A percentile compares a stretch with the other conserved stretches of the same genome.
These are phyloP conservation scores for Strobilomyces echinocephalus DNA, from an alignment of 768 basidiomycete genomes.

Conservation along the genomic window DNA sequence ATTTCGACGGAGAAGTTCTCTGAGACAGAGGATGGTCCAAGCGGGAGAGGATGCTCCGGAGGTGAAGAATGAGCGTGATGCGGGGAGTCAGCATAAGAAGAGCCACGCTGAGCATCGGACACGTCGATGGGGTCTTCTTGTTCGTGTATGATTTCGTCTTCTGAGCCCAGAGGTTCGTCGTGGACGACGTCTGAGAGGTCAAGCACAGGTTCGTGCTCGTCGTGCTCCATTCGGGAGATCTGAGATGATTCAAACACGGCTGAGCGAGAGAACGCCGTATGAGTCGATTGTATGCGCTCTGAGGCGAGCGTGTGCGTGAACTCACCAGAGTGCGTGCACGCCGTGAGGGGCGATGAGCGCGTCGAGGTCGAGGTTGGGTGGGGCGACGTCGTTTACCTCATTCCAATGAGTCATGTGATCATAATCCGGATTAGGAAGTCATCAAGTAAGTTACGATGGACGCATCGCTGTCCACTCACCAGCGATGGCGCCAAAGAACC, in stretches of 20 bases:
- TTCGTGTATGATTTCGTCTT: conserved; percentile 36
- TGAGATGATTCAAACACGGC: not conserved
- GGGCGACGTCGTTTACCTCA: conserved; percentile 22
- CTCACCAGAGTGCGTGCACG: conserved; percentile 20
- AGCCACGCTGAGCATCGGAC: conserved; percentile 30
- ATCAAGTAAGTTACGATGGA: not conserved
- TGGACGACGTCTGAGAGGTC: conserved; percentile 82
- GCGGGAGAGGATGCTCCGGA: conserved; percentile 33
- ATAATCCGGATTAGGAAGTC: not conserved
- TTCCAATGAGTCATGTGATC: conserved; percentile 25
- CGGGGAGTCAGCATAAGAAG: conserved; percentile 20
- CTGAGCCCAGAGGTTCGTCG: conserved; percentile 67
- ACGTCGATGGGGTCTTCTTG: conserved; percentile 27
- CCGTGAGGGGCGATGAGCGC: conserved; percentile 19
- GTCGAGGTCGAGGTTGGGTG: conserved; percentile 16
- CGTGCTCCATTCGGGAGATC: conserved; percentile 40
- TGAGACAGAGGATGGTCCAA: conserved; percentile 36
- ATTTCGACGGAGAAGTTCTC: conserved; percentile 63
- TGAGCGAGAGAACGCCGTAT: not conserved
- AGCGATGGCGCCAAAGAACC: conserved; percentile 30
- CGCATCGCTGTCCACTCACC: not conserved
- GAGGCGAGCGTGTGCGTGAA: not conserved
- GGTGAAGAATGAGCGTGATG: conserved; percentile 16
- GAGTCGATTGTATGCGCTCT: not conserved
- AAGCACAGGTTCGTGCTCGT: conserved; percentile 59